These are phyloP conservation scores for Gossypium davidsonii DNA, from an alignment of 441 rosid genomes.

Conservation along the genomic window DNA sequence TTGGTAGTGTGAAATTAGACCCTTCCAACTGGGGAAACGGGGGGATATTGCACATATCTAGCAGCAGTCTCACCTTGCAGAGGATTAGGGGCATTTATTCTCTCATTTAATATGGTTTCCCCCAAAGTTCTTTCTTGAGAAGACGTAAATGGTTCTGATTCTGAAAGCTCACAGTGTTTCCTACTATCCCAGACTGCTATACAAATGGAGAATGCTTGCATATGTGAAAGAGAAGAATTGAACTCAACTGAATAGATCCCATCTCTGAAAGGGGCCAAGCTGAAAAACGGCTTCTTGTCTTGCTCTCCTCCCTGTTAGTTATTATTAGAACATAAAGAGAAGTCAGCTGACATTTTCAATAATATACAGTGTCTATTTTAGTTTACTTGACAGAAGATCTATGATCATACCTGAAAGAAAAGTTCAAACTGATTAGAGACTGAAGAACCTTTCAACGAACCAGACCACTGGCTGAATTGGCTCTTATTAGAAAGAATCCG, in stretches of 20 bases:
- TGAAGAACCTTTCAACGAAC: slow-evolving; percentile 36
- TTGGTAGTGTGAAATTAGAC: slow-evolving; percentile 32
- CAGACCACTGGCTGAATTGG: slow-evolving; percentile 29
- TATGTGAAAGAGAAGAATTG: slow-evolving; percentile 53
- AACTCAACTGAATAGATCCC: slow-evolving; percentile 75
- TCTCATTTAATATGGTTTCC: slow-evolving; percentile 32
- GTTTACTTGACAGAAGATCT: neutral
- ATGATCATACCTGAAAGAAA: slow-evolving; percentile 55
- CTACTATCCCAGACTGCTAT: slow-evolving; percentile 66
- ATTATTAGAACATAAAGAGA: slow-evolving; percentile 13
- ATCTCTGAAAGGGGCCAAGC: slow-evolving; percentile 63
- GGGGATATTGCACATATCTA: slow-evolving; percentile 57
- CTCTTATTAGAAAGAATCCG: slow-evolving; percentile 46
- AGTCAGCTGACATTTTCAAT: slow-evolving; percentile 14
- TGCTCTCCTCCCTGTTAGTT: slow-evolving; percentile 50
- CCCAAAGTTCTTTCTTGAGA: slow-evolving; percentile 28
- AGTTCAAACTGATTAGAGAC: slow-evolving; percentile 45
- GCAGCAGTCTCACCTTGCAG: slow-evolving; percentile 38
- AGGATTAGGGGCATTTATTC: slow-evolving; percentile 32
- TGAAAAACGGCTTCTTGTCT: slow-evolving; percentile 52
- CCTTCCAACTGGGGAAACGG: slow-evolving; percentile 70
- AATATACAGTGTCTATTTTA: neutral
- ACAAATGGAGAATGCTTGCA: slow-evolving; percentile 85
- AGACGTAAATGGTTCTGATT: slow-evolving; percentile 18
- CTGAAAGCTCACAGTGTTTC: slow-evolving; percentile 29